Evolutionary conservation across 352 stramenopile species (phyloP), one percentile per base, ranked within the genome.

Genomic region (Globisporangium yorkense): DNA sequence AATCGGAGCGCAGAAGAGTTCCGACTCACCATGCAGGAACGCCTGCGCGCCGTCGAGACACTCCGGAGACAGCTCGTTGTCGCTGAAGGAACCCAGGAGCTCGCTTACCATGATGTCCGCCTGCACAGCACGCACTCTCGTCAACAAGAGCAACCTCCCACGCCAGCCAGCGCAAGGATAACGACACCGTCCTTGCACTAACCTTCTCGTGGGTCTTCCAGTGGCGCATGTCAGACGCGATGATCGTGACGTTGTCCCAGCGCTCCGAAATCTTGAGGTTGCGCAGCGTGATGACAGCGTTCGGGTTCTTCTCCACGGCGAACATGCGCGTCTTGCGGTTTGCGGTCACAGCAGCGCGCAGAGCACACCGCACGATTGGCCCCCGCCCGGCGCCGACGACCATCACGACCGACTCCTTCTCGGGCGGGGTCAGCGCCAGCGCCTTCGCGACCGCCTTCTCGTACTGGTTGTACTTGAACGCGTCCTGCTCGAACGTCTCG

Each of bases 31-130:
- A 59, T 97, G 93, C 7, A 99, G 71, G 54, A 97, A 97, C 27
- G 68, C 62, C 64, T 99, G 88, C 0, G 97, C 88, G 8, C 92
- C 94, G 65, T 99, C 92, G 5, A 99, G 70, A 69, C 97, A 99
- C 73, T 99, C 97, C 1, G 97, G 97, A 13, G 90, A 98, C n/a
- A 99, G 80, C 67, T 99, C 97, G 68, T 99, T 99, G 83, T 99
- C 96, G 20, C 96, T 94, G 71, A 98, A 99, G 1, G 89, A 98
- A 8, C 96, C 96, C 24, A 99, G 70, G 35, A 99, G 70, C 73
- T 99, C 96, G 59, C 86, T 97, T 27, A 98, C 93, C 63, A 99
- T 87, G 60, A 99, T 96, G 69, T 99, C 96, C 43, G 88, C 94
- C 40, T 80, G 37, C 37, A 10, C 12, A 40, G 8, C 35, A 13